These are phyloP conservation scores for Penicillium sp. DNA, from an alignment of 2,329 filamentous ascomycete genomes.

Conservation along the genomic window DNA sequence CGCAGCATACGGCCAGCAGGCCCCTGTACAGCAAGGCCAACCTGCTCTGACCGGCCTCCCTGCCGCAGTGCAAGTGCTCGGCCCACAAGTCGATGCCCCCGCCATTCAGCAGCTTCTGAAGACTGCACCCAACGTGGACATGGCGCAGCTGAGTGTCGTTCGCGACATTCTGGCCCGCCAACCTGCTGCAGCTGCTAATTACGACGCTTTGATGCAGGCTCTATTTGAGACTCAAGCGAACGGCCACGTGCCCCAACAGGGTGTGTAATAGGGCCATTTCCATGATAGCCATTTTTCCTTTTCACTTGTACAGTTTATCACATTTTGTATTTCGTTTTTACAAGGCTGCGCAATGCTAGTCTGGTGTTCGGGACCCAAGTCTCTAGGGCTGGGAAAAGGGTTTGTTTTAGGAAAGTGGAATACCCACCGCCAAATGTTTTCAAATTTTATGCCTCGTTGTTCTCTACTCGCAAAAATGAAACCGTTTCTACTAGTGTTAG, in stretches of 20 bases:
- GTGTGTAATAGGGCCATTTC: slow-evolving; percentile 10
- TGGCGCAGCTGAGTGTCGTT: slow-evolving; percentile 72
- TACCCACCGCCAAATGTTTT: slow-evolving; percentile 11
- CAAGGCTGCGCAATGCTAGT: slow-evolving; percentile 7
- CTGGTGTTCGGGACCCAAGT: slow-evolving; percentile 12
- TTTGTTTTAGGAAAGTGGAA: slow-evolving; percentile 16
- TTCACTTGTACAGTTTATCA: slow-evolving; percentile 17
- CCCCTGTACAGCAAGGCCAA: slow-evolving; percentile 13
- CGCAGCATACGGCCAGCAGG: slow-evolving; percentile 19
- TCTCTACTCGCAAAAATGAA: slow-evolving; percentile 4
- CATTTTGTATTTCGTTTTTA: slow-evolving; percentile 7
- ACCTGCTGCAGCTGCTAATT: slow-evolving; percentile 62
- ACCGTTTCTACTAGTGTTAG: neutral
- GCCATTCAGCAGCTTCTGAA: slow-evolving; percentile 68
- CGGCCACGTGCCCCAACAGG: slow-evolving; percentile 23
- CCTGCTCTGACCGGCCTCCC: slow-evolving; percentile 47
- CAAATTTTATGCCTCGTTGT: slow-evolving; percentile 2
- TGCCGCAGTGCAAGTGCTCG: slow-evolving; percentile 62
- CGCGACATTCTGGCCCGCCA: slow-evolving; percentile 65
- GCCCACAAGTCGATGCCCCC: slow-evolving; percentile 59
- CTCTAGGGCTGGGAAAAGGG: slow-evolving; percentile 3
- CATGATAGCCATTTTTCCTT: slow-evolving; percentile 6
- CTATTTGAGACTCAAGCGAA: slow-evolving; percentile 37
- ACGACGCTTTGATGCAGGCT: slow-evolving; percentile 41
- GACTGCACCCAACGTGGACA: slow-evolving; percentile 65